Evolutionary conservation across 2,329 filamentous ascomycete genomes (phyloP).

Genomic region (Cladosporium sp.): DNA sequence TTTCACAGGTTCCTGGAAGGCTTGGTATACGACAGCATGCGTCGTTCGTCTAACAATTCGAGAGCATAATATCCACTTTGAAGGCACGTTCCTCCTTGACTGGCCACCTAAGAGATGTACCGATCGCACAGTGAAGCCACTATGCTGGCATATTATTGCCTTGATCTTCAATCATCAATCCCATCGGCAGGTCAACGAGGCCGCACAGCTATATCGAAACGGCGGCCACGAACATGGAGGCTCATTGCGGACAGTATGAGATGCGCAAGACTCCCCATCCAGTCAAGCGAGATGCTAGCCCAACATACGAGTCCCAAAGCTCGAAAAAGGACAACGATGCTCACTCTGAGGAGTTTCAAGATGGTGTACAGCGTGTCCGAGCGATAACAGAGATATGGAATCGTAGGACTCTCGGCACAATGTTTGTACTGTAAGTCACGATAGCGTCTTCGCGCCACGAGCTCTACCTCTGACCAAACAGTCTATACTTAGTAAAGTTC

Average conservation of each 20-base stretch:
- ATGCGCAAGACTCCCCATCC: neutral
- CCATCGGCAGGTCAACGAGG: neutral
- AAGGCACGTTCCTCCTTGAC: neutral
- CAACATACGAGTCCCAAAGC: neutral
- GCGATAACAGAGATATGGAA: slow-evolving; percentile 2
- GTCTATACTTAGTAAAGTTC: slow-evolving; percentile 50
- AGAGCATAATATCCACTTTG: neutral
- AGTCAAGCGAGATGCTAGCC: neutral
- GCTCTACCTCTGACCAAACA: slow-evolving; percentile 23
- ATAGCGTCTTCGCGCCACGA: neutral
- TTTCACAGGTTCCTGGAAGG: neutral
- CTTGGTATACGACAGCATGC: slow-evolving; percentile 3
- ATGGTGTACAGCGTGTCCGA: slow-evolving; percentile 5
- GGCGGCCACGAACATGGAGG: neutral
- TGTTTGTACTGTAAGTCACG: neutral
- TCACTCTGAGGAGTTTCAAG: neutral
- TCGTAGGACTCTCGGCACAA: neutral
- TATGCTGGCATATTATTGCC: neutral
- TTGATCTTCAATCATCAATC: neutral
- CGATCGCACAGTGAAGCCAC: neutral
- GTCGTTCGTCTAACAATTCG: neutral
- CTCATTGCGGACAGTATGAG: neutral
- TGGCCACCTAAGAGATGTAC: neutral
- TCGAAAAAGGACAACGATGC: neutral
- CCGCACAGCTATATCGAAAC: neutral